Evolutionary conservation across 495 filamentous ascomycete genomes (phyloP).

Genomic region (Choiromyces venosus): DNA sequence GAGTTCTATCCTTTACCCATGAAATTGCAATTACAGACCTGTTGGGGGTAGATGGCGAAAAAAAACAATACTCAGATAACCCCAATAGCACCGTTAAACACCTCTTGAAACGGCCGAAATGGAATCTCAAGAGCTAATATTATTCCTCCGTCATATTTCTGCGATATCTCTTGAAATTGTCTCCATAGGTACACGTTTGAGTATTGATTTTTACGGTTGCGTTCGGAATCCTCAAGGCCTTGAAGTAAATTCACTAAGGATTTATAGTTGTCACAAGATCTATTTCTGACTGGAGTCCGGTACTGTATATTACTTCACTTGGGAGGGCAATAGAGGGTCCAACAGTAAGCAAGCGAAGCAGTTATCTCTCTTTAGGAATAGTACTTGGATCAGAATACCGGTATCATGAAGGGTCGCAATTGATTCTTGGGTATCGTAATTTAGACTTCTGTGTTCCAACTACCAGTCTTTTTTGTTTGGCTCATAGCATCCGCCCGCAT

Average conservation of each 20-base stretch:
- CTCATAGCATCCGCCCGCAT: background rate
- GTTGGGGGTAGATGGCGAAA: background rate
- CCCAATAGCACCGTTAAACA: background rate
- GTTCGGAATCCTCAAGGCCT: background rate
- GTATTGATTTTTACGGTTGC: background rate
- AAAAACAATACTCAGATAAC: background rate
- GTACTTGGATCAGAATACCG: background rate
- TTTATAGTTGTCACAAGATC: too few relatives aligned
- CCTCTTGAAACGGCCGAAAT: background rate
- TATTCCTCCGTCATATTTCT: background rate
- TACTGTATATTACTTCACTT: background rate
- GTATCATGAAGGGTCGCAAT: background rate
- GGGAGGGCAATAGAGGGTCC: background rate
- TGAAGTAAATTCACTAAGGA: background rate
- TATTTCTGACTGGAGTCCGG: background rate
- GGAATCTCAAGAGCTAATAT: background rate
- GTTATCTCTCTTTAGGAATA: background rate
- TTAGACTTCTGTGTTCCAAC: background rate
- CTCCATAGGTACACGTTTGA: background rate
- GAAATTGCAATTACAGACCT: too few relatives aligned
- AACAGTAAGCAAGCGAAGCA: background rate
- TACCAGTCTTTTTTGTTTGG: background rate
- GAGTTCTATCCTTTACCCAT: too few relatives aligned
- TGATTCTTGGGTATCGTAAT: background rate
- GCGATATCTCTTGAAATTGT: background rate